Conservation (phyloP, 371 early-diverging fungal genomes). For the Haplosporangium sp. region DNA sequence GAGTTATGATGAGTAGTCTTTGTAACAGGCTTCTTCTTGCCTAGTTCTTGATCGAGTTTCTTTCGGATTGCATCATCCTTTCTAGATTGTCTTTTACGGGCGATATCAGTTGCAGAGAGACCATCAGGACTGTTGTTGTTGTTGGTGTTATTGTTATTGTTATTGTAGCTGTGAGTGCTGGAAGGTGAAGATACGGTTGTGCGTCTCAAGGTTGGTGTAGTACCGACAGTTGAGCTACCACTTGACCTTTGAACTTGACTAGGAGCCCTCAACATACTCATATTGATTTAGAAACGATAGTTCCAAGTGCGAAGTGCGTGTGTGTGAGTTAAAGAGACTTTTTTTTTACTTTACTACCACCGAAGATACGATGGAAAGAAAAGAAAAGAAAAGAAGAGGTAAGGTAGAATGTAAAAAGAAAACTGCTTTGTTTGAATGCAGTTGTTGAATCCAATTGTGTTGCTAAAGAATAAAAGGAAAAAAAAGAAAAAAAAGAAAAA, state of each 20-base stretch:
- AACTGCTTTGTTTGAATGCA: not conserved
- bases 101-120: conserved; percentile 47
- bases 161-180: conserved; percentile 5
- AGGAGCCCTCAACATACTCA: conserved; percentile 24
- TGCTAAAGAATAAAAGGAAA: too few species aligned
- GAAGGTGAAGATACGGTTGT: conserved; percentile 40
- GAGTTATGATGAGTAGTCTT: conserved; percentile 34
- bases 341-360: conserved; percentile 6
- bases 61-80: conserved; percentile 76
- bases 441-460: too few species aligned
- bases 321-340: not conserved
- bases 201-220: conserved; percentile 41
- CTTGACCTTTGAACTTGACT: conserved; percentile 36
- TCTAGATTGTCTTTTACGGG: conserved; percentile 50
- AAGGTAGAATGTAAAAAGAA: too few species aligned
- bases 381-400: too few species aligned
- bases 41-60: conserved; percentile 80
- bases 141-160: not conserved
- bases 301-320: not conserved
- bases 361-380: too few species aligned
- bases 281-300: not conserved
- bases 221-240: conserved; percentile 42
- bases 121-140: conserved; percentile 12
- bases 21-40: conserved; percentile 62
- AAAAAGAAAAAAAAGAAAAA: conserved; percentile 1